phyloP scores from a whole-genome alignment of 2,329 filamentous ascomycete species.

The Cordyceps fumosorosea region DNA sequence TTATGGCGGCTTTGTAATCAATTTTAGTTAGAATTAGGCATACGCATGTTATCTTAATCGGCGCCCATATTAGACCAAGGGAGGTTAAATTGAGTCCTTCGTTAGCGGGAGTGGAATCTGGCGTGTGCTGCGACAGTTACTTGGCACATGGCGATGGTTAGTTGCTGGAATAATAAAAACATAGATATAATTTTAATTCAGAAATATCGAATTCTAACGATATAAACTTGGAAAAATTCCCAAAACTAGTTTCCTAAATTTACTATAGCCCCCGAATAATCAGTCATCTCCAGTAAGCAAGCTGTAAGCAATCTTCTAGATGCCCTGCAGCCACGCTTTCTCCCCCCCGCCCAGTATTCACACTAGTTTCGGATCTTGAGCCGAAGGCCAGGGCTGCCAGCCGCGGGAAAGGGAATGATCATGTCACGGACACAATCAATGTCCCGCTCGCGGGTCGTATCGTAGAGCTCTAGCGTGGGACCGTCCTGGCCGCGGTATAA shows the following conservation, averaged over 20 bases:
- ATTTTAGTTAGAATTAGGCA: neutral
- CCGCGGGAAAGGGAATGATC: neutral
- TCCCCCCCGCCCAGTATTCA: neutral
- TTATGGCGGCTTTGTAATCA: neutral
- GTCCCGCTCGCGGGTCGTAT: neutral
- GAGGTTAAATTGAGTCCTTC: no score
- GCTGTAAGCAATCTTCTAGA: neutral
- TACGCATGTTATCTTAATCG: no score
- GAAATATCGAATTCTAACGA: no score
- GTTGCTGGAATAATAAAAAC: no score
- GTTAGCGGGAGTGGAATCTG: no score
- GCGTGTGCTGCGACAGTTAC: no score
- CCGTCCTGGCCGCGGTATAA: neutral
- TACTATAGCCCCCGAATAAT: neutral
- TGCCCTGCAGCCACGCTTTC: neutral
- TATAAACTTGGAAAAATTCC: no score
- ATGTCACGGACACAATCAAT: slow-evolving; percentile 5
- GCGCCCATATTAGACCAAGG: no score
- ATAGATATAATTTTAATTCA: no score
- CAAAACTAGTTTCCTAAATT: no score
- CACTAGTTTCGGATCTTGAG: neutral
- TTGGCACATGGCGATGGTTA: no score
- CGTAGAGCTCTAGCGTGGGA: neutral
- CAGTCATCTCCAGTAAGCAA: neutral
- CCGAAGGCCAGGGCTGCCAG: neutral